phyloP scores from a whole-genome alignment of 495 filamentous ascomycete genomes.

The Xylaria curta region DNA sequence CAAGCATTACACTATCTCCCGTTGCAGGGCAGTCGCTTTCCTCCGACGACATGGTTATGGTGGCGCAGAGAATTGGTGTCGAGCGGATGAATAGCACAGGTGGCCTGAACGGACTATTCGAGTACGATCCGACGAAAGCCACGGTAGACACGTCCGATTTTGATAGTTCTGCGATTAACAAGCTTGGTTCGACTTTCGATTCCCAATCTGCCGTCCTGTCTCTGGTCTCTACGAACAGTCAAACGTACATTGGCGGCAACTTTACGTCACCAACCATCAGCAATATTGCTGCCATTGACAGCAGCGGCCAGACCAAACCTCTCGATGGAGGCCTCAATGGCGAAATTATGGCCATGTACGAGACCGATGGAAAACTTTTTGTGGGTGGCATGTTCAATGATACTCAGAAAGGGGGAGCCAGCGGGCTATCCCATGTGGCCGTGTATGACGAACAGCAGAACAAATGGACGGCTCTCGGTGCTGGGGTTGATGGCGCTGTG shows the following conservation, averaged over 20 bases:
- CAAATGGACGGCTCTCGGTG: constrained; percentile 80
- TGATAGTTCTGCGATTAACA: constrained; percentile 72
- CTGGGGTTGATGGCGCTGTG: constrained; percentile 85
- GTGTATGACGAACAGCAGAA: constrained; percentile 72
- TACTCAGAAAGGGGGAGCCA: constrained; percentile 64
- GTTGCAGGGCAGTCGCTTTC: constrained; percentile 52
- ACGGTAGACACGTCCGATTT: constrained; percentile 67
- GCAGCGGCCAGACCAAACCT: constrained; percentile 62
- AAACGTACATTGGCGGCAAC: constrained; percentile 82
- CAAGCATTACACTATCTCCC: constrained; percentile 80
- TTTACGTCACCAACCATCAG: constrained; percentile 70
- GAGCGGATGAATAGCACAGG: constrained; percentile 70
- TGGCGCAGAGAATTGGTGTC: constrained; percentile 86
- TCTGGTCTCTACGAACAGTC: constrained; percentile 63
- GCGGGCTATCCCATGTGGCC: constrained; percentile 74
- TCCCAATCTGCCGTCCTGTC: constrained; percentile 68
- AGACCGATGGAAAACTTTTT: constrained; percentile 70
- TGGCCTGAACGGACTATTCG: constrained; percentile 88
- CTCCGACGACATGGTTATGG: constrained; percentile 68
- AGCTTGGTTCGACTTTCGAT: constrained; percentile 71
- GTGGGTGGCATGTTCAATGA: constrained; percentile 87
- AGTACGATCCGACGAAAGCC: constrained; percentile 74
- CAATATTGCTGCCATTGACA: constrained; percentile 79
- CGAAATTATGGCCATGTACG: constrained; percentile 73
- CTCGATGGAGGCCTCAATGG: constrained; percentile 80